Base-by-base conservation (phyloP, 1,284 basidiomycete genomes). In the Wallemia mellicola region DNA sequence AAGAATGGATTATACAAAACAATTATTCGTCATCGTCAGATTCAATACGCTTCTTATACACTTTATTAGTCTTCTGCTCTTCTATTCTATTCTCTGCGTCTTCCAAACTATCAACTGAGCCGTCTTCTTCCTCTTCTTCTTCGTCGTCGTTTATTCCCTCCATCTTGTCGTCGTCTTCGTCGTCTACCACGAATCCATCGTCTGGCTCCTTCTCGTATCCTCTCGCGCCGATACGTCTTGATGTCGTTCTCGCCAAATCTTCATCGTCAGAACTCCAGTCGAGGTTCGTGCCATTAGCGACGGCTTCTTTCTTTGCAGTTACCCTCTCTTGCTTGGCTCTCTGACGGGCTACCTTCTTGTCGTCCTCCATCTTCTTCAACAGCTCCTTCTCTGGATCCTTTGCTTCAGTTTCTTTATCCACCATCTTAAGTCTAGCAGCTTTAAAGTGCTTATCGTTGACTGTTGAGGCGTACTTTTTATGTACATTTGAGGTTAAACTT, bases 401-500 rank as follows among this genome's bases (percentile, higher is more conserved):
- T 19, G 75, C 7, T 17, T 26, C 55, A 5, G 55, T 77, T 15
- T 80, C 81, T 56, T 83, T 82, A 19, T 79, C 78, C 19, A 77
- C 82, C 75, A 83, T 80, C 62, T 77, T 79, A 65, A 83, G 73
- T 61, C 81, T 78, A 25, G 80, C 82, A 60, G 82, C 78, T 68
- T 82, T 85, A 69, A 74, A 80, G 69, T 88, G 83, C 66, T 83
- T 81, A 66, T 85, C 82, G 27, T 82, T 82, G 5, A 91, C 83
- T 22, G 83, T 82, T 60, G 82, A 81, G 3, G 88, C 88, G 56
- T 91, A 76, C 75, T 83, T 81, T 60, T 82, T 78, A 69, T 92
- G 87, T 27, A 86, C 86, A 67, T 86, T 82, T 11, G 83, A 86
- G 66, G 86, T 82, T 78, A 91, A 85, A 62, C 83, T 82, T 9